phyloP scores from a whole-genome alignment of 2,329 filamentous ascomycete genomes.

The Gnomoniopsis sp. region DNA sequence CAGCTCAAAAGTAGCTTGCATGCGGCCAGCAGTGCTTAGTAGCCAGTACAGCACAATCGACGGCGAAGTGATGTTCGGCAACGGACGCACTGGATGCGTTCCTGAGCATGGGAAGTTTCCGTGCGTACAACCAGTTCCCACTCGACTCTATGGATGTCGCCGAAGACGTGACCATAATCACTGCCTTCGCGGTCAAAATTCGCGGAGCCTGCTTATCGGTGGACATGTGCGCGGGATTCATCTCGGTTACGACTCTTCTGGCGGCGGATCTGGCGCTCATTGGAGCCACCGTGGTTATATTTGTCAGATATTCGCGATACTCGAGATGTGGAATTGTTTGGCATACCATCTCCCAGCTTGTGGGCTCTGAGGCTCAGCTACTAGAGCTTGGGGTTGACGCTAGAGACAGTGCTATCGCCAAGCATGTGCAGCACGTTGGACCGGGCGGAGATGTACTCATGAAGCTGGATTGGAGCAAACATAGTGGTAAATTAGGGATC shows the following conservation, averaged over 20 bases:
- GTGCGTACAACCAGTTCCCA: neutral
- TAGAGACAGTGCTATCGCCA: no score
- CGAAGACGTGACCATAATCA: neutral
- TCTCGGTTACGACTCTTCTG: neutral
- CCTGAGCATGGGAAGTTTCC: neutral
- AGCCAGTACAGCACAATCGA: neutral
- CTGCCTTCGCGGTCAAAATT: neutral
- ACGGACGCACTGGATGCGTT: neutral
- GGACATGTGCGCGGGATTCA: neutral
- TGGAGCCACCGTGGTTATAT: neutral
- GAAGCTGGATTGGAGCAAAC: no score
- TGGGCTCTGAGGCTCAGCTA: neutral
- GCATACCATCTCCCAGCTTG: constrained; percentile 7
- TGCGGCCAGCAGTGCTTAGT: neutral
- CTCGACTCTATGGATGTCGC: neutral
- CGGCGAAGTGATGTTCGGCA: neutral
- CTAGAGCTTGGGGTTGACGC: no score
- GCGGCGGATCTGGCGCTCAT: neutral
- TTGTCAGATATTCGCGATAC: neutral
- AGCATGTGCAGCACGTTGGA: no score
- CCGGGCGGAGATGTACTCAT: no score
- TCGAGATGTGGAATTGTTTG: constrained; percentile 5
- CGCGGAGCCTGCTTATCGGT: neutral
- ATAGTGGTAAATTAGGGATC: no score
- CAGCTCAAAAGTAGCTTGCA: constrained; percentile 6